Evolutionary conservation across 176 grass and related monocot genomes (phyloP).

Genomic region (Alopecurus myosuroides): DNA sequence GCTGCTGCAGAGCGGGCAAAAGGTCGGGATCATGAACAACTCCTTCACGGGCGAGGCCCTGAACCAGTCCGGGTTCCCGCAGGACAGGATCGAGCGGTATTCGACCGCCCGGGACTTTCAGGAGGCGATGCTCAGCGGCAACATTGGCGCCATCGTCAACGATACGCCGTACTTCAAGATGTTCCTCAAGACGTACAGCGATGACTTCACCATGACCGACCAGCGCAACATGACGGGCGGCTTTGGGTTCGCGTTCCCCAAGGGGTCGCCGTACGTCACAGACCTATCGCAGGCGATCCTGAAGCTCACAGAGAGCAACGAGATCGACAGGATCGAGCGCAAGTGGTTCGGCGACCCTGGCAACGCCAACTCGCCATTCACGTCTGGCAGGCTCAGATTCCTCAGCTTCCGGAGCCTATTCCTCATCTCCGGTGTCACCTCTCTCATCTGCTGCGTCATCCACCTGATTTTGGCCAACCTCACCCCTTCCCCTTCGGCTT

Average conservation of each 20-base stretch:
- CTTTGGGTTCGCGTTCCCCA: conserved; percentile 64
- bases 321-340: conserved; percentile 43
- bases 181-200: conserved; percentile 49
- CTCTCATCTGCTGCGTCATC: conserved; percentile 20
- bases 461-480: conserved; percentile 14
- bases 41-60: conserved; percentile 44
- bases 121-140: conserved; percentile 32
- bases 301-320: conserved; percentile 48
- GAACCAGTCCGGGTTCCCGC: conserved; percentile 15
- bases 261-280: conserved; percentile 49
- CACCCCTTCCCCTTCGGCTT: neutral
- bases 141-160: conserved; percentile 51
- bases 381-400: conserved; percentile 41
- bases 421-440: conserved; percentile 60
- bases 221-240: conserved; percentile 51
- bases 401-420: conserved; percentile 77
- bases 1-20: conserved; percentile 11
- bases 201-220: conserved; percentile 28
- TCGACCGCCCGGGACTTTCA: conserved; percentile 17
- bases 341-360: conserved; percentile 55
- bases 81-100: conserved; percentile 29
- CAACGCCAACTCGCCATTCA: neutral
- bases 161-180: conserved; percentile 57
- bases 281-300: conserved; percentile 73
- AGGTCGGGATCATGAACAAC: conserved; percentile 55